Percentiles rank a stretch among this genome's conserved stretches.
These are phyloP conservation scores for Rhododendron ovatum DNA, from an alignment of 148 eudicot species.

Conservation along the genomic window DNA sequence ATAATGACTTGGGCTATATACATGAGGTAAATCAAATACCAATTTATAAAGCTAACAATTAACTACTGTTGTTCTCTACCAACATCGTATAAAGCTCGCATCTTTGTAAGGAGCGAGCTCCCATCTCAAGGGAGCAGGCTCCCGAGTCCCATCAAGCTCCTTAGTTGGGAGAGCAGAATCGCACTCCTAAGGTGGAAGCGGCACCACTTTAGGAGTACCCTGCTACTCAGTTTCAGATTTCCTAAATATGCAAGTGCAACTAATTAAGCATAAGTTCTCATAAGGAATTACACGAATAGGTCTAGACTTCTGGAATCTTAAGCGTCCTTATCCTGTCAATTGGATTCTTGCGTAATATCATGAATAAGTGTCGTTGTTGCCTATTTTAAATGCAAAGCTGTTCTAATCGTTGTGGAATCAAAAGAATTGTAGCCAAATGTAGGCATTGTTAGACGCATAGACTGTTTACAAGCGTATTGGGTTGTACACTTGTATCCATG, in stretches of 20 bases:
- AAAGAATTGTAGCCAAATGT: neutral
- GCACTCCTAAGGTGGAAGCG: neutral
- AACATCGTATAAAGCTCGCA: neutral
- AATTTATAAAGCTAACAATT: no score
- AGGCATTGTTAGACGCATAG: neutral
- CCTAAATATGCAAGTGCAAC: neutral
- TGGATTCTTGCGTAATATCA: neutral
- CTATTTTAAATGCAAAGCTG: neutral
- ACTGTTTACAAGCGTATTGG: neutral
- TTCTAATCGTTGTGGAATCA: neutral
- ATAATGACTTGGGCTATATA: neutral
- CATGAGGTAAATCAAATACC: neutral
- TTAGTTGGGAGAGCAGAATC: neutral
- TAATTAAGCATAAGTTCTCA: neutral
- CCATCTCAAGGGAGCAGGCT: neutral
- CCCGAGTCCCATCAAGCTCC: neutral
- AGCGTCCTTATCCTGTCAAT: neutral
- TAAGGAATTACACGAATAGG: neutral
- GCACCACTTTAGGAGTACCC: neutral
- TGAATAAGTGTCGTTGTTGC: neutral
- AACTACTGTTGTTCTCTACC: no score
- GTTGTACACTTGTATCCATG: neutral
- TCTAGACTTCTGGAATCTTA: neutral
- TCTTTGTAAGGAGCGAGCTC: neutral
- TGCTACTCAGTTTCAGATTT: neutral